Evolutionary conservation across 2,329 filamentous ascomycete genomes (phyloP), one percentile per base, ranked within the genome.

Genomic region (Curvularia verruculosa): DNA sequence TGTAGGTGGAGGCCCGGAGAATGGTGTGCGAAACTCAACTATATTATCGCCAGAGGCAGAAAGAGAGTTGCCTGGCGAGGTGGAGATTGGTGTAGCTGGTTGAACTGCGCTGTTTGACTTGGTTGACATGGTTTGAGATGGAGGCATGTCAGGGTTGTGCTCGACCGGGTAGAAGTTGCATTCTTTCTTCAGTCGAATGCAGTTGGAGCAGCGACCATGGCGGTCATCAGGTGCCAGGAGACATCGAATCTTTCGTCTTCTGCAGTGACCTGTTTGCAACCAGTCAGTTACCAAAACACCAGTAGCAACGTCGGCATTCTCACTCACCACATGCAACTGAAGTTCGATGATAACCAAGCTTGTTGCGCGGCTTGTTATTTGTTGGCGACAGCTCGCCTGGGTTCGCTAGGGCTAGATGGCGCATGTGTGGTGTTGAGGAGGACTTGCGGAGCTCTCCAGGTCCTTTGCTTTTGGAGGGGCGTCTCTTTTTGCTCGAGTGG

Each of bases 311-410:
- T n/a, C 26, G 21, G 44, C 23, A 41, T 28, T 28, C 12, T 56
- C 55, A 87, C 93, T 86, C 85, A 98, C 94, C 90, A 81, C 94
- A 98, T 67, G 94, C 95, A 68, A 97, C 91, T 43, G 93, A 96
- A 34, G 92, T 96, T 71, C 94, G 87, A 80, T 97, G 94, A 75
- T 98, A 98, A 37, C 94, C 94, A 59, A 98, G 83, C 78, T 96
- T 97, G 77, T 96, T 97, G 72, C 93, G 87, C 72, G 87, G 86
- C 74, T 89, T 90, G 67, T 89, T 85, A 34, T 84, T 82, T 41
- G 76, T 77, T 49, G 80, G 79, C 59, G 80, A 81, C 61, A 82
- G 69, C 36, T 78, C 77, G 67, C 75, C 74, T 40, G 73, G 71
- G 34, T 74, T 75, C 34, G 66, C 64, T 19, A 75, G 64, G 21